Conservation (phyloP, 257 asterid species). For the Fraxinus quadrangulata region DNA sequence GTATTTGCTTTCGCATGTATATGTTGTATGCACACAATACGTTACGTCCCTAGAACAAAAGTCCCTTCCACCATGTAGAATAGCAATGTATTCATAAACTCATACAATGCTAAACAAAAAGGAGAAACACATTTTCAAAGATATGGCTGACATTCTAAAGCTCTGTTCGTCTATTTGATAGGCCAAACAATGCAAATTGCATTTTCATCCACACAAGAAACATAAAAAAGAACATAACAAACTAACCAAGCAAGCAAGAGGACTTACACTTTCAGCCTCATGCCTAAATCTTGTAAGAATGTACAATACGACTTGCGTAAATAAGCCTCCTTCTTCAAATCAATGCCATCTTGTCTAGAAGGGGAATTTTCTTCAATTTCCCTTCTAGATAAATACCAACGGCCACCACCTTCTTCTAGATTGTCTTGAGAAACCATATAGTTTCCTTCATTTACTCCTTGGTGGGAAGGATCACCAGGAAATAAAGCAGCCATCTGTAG, state of each 20-base stretch:
- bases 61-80: background rate
- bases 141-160: background rate
- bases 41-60: background rate
- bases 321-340: constrained; percentile 81
- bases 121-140: background rate
- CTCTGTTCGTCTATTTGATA: background rate
- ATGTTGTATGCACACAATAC: background rate
- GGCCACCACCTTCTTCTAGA: constrained; percentile 64
- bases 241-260: background rate
- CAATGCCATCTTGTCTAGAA: constrained; percentile 77
- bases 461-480: constrained; percentile 67
- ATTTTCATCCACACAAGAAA: background rate
- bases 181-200: background rate
- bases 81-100: background rate
- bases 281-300: constrained; percentile 83
- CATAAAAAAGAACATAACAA: background rate
- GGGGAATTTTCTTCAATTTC: constrained; percentile 93
- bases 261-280: constrained; percentile 49
- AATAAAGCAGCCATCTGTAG: constrained; percentile 59
- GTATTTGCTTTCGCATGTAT: background rate
- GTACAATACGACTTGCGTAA: constrained; percentile 82
- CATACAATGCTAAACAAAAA: background rate
- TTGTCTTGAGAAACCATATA: constrained; percentile 56
- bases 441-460: constrained; percentile 62
- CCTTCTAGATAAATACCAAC: constrained; percentile 76